Percentiles rank a stretch among this genome's conserved stretches.
Evolutionary conservation across 441 rosid species (phyloP).

Genomic region (Erodium texanum): DNA sequence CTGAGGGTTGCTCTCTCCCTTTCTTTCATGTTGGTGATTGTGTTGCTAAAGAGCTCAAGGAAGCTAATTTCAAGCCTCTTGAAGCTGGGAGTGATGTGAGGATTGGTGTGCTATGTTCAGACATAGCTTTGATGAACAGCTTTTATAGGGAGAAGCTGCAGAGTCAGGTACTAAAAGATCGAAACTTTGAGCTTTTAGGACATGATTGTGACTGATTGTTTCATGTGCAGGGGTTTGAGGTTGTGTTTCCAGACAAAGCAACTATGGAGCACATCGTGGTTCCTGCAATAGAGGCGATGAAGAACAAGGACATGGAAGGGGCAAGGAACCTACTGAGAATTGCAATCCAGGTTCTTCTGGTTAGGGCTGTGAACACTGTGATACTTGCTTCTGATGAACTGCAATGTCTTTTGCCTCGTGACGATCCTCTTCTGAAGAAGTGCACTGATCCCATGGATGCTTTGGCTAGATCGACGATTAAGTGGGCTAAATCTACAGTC

Average conservation of each 20-base stretch:
- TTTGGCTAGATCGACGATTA: conserved; percentile 50
- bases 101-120: conserved; percentile 48
- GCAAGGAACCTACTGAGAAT: conserved; percentile 62
- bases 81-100: conserved; percentile 62
- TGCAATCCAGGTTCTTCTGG: conserved; percentile 61
- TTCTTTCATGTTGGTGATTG: conserved; percentile 60
- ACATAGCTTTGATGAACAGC: conserved; percentile 42
- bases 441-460: conserved; percentile 65
- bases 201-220: not conserved
- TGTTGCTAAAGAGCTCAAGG: conserved; percentile 58
- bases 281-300: conserved; percentile 58
- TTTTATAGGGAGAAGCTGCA: conserved; percentile 59
- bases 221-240: conserved; percentile 55
- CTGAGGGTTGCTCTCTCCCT: conserved; percentile 47
- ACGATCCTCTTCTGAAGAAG: conserved; percentile 72
- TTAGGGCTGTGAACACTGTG: conserved; percentile 59
- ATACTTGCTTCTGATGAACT: conserved; percentile 62
- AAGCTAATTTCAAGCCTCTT: conserved; percentile 60
- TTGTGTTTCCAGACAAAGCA: conserved; percentile 68
- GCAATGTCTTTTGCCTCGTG: conserved; percentile 42
- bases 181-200: not conserved
- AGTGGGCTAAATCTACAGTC: conserved; percentile 36
- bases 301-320: conserved; percentile 59
- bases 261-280: conserved; percentile 57
- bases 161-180: conserved; percentile 33